These are phyloP conservation scores for Solanum infundibuliforme DNA, from an alignment of 257 asterid species.

Conservation along the genomic window DNA sequence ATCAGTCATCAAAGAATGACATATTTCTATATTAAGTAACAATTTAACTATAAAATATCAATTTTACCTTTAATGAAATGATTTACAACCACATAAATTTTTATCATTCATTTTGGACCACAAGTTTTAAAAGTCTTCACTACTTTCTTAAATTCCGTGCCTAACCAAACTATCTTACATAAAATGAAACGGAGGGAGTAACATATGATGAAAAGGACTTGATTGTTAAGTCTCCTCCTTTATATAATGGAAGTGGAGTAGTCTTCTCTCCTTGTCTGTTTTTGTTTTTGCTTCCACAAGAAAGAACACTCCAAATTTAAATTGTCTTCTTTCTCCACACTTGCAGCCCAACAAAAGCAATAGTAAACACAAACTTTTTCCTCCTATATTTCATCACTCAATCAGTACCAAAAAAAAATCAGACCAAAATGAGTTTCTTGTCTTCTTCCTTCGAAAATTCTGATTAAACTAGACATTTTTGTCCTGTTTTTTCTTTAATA, in stretches of 20 bases:
- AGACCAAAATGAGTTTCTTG: constrained; percentile 27
- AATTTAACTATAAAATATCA: too few species aligned
- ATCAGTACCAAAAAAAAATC: not conserved
- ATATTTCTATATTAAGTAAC: too few species aligned
- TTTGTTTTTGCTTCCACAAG: not conserved
- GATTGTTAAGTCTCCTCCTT: constrained; percentile 13
- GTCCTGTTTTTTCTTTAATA: not conserved
- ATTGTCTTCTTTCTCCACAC: constrained; percentile 8
- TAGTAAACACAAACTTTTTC: not conserved
- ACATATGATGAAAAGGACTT: constrained; percentile 4
- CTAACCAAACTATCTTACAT: too few species aligned
- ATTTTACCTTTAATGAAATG: too few species aligned
- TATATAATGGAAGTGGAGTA: constrained; percentile 29
- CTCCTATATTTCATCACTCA: not conserved
- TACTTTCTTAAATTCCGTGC: too few species aligned
- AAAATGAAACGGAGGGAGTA: too few species aligned
- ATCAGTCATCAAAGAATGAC: too few species aligned
- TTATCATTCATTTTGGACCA: too few species aligned
- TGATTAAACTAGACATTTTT: constrained; percentile 8
- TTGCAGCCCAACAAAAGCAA: not conserved
- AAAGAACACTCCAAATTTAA: constrained; percentile 14
- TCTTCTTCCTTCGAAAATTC: constrained; percentile 26
- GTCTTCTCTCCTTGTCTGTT: constrained; percentile 19
- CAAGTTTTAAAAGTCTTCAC: too few species aligned
- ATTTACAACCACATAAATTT: too few species aligned